Evolutionary conservation across 768 basidiomycete genomes (phyloP).

Genomic region (Suillus placidus): DNA sequence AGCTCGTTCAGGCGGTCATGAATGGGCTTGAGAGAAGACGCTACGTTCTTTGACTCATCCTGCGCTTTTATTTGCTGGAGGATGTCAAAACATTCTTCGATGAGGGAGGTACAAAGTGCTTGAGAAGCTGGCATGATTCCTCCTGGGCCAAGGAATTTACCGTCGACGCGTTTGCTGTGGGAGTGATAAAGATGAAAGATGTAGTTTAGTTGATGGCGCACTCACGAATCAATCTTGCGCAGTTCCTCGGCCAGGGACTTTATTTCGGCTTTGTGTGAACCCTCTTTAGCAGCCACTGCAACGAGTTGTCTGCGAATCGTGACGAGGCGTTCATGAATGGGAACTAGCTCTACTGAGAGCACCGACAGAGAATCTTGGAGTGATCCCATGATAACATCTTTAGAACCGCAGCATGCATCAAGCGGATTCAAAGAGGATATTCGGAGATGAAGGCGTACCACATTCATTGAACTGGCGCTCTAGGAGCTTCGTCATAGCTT

Average conservation of each 20-base stretch:
- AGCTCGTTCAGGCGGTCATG: conserved; percentile 90
- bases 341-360: conserved; percentile 86
- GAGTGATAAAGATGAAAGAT: conserved; percentile 1
- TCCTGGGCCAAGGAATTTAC: conserved; percentile 91
- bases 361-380: conserved; percentile 86
- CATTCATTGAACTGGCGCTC: conserved; percentile 91
- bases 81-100: conserved; percentile 97
- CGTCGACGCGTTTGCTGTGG: conserved; percentile 86
- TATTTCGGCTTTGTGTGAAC: conserved; percentile 81
- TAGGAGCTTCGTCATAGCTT: conserved; percentile 85
- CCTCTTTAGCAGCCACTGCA: conserved; percentile 84
- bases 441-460: conserved; percentile 54
- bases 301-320: conserved; percentile 87
- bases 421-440: conserved; percentile 10
- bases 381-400: conserved; percentile 75
- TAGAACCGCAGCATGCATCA: conserved; percentile 6
- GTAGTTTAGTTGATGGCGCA: conserved; percentile 29
- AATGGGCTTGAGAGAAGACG: conserved; percentile 85
- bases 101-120: conserved; percentile 85
- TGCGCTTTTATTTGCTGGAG: conserved; percentile 92
- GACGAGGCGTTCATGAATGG: conserved; percentile 88
- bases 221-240: conserved; percentile 94
- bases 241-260: conserved; percentile 92
- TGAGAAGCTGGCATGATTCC: conserved; percentile 91
- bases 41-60: conserved; percentile 87